Conservation (phyloP, 306 rosid genomes). For the Ammopiptanthus mongolicus region DNA sequence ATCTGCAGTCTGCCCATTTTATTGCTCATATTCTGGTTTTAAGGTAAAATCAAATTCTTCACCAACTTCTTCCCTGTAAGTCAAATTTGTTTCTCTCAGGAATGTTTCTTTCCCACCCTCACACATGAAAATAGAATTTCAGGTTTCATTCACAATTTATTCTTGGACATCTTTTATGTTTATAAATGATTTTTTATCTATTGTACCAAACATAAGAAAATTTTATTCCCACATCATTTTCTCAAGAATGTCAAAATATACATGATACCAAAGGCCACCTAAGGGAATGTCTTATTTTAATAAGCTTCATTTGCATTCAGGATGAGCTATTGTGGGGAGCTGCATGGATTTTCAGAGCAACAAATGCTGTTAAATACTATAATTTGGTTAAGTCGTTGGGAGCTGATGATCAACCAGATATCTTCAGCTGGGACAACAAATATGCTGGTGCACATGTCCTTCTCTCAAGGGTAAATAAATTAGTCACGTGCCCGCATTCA, state of each 20-base stretch:
- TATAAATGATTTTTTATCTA: too few relatives aligned
- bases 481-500: neutral
- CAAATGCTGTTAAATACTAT: constrained; percentile 52
- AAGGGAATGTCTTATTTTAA: neutral
- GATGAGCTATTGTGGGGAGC: constrained; percentile 95
- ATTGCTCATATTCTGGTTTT: constrained; percentile 91
- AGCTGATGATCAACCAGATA: constrained; percentile 69
- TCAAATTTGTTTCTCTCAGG: too few relatives aligned
- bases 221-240: too few relatives aligned
- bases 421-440: constrained; percentile 97
- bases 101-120: too few relatives aligned
- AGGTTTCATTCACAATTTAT: too few relatives aligned
- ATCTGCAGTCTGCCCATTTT: constrained; percentile 85
- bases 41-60: constrained; percentile 40
- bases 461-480: constrained; percentile 66
- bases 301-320: constrained; percentile 24
- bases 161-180: too few relatives aligned
- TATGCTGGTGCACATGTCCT: constrained; percentile 90
- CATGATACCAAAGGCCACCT: too few relatives aligned
- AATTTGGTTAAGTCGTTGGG: constrained; percentile 60
- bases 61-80: too few relatives aligned
- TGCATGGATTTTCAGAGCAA: constrained; percentile 87
- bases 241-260: too few relatives aligned
- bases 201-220: too few relatives aligned
- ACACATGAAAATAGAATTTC: too few relatives aligned